These are phyloP conservation scores for Sugiyamaella japonica DNA, from an alignment of 1,139 yeast species.

Conservation along the genomic window DNA sequence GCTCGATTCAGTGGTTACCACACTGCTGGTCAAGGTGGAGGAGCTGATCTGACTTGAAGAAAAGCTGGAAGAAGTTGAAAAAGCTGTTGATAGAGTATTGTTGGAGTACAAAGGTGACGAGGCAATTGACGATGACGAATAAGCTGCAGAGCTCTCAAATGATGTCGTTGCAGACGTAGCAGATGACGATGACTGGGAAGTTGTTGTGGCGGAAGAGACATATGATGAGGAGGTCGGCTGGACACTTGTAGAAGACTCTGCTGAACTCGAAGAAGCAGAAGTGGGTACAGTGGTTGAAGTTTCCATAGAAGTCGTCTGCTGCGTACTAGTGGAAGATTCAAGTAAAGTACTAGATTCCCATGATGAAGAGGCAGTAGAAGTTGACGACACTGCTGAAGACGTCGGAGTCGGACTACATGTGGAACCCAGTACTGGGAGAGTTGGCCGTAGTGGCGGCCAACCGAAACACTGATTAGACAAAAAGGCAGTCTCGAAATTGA, in stretches of 20 bases:
- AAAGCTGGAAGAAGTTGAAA: not conserved
- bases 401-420: not conserved
- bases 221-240: not conserved
- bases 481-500: slow-evolving; percentile 6
- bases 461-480: not conserved
- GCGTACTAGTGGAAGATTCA: not conserved
- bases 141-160: not conserved
- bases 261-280: not conserved
- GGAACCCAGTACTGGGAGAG: not conserved
- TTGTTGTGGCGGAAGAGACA: not conserved
- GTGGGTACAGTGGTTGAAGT: not conserved
- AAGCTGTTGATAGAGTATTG: not conserved
- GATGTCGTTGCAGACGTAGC: not conserved
- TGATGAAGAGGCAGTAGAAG: not conserved
- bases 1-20: too few relatives aligned
- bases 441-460: not conserved
- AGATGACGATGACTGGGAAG: not conserved
- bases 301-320: not conserved
- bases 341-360: not conserved
- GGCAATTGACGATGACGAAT: not conserved
- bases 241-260: not conserved
- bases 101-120: not conserved
- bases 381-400: not conserved
- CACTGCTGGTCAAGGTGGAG: too few relatives aligned
- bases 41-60: too few relatives aligned